Conservation (phyloP, 305 asterid genomes). For the Fraxinus xanthoxyloides region DNA sequence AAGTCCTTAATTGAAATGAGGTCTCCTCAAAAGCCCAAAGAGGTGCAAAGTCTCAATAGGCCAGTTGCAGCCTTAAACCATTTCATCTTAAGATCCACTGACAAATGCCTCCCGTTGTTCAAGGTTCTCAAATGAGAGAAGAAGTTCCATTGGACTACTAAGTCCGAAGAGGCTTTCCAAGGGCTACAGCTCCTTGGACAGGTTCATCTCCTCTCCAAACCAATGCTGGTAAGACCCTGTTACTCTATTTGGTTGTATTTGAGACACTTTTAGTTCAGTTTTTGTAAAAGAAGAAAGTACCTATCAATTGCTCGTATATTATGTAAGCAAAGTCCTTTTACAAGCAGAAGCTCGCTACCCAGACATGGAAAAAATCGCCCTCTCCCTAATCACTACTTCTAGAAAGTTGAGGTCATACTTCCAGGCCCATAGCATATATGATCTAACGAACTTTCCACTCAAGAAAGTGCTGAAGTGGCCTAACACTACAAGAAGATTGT, state of each 20-base stretch:
- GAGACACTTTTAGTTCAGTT: background rate
- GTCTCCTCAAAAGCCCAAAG: background rate
- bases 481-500: too few relatives aligned
- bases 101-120: background rate
- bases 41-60: background rate
- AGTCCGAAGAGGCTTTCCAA: background rate
- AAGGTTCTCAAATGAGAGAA: background rate
- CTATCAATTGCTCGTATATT: background rate
- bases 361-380: background rate
- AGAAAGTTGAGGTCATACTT: background rate
- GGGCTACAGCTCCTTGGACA: background rate
- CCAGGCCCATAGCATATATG: background rate
- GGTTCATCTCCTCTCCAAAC: background rate
- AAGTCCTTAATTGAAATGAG: background rate
- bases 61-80: background rate
- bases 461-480: too few relatives aligned
- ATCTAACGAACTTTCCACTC: background rate
- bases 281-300: background rate
- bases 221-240: background rate
- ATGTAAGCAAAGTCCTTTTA: too few relatives aligned
- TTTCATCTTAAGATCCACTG: background rate
- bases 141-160: background rate
- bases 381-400: background rate
- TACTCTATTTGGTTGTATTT: background rate
- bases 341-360: background rate